Evolutionary conservation across 2,329 filamentous ascomycete species (phyloP).

Genomic region (Ampelomyces quisqualis): DNA sequence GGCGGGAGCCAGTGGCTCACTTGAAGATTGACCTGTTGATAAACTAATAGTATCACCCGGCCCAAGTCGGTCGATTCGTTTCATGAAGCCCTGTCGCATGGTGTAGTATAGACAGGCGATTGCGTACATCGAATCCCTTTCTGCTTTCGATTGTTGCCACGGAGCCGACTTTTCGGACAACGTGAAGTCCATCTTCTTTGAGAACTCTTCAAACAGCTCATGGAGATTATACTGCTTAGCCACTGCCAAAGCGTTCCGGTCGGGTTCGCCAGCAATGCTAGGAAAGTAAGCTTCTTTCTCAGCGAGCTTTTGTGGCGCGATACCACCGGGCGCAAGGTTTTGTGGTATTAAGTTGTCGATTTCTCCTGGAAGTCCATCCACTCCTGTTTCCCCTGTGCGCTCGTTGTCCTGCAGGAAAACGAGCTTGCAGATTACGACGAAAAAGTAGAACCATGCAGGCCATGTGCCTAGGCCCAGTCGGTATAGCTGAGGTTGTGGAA

Average conservation of each 20-base stretch:
- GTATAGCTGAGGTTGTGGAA: constrained; percentile 11
- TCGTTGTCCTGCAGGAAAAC: constrained; percentile 28
- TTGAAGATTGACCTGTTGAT: neutral
- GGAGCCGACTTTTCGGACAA: constrained; percentile 6
- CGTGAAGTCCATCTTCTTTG: constrained; percentile 21
- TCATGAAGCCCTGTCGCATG: constrained; percentile 18
- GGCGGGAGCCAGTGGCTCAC: neutral
- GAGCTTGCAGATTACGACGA: constrained; percentile 27
- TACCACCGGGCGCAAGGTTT: neutral
- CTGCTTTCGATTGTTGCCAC: constrained; percentile 4
- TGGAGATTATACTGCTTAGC: constrained; percentile 16
- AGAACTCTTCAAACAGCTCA: constrained; percentile 15
- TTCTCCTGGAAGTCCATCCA: constrained; percentile 13
- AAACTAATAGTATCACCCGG: neutral
- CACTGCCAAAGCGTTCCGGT: constrained; percentile 20
- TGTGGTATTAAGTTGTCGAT: constrained; percentile 10
- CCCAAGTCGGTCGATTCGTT: constrained; percentile 15
- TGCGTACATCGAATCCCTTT: constrained; percentile 14
- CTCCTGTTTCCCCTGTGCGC: constrained; percentile 9
- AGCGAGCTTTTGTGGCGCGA: too few species aligned
- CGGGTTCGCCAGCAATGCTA: neutral
- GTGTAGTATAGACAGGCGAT: constrained; percentile 18
- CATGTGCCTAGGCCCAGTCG: constrained; percentile 18
- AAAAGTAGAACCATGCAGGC: constrained; percentile 27
- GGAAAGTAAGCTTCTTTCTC: too few species aligned